Evolutionary conservation across 2,329 filamentous ascomycete genomes (phyloP).

Genomic region (Pseudocercospora crystallina): DNA sequence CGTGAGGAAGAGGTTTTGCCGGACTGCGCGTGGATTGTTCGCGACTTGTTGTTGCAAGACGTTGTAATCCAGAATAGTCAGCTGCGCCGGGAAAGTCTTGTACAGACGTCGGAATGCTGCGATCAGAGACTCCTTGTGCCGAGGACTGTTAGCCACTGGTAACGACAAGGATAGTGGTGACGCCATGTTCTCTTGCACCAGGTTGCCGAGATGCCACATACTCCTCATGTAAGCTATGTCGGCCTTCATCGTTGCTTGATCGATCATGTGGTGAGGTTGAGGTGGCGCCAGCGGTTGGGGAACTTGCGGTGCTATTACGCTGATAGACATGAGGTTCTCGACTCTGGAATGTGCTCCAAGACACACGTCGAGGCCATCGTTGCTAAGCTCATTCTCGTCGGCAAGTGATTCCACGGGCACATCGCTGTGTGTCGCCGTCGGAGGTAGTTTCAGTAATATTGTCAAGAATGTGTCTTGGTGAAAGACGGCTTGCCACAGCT

Average conservation of each 20-base stretch:
- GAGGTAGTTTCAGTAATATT: slow-evolving; percentile 73
- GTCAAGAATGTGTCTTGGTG: slow-evolving; percentile 81
- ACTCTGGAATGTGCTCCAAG: slow-evolving; percentile 40
- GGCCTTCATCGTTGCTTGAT: slow-evolving; percentile 31
- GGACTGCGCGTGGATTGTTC: slow-evolving; percentile 64
- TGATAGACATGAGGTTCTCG: slow-evolving; percentile 55
- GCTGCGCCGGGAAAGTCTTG: slow-evolving; percentile 68
- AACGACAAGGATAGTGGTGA: slow-evolving; percentile 71
- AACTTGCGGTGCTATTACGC: slow-evolving; percentile 47
- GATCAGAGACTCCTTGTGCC: slow-evolving; percentile 69
- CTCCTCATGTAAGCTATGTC: slow-evolving; percentile 63
- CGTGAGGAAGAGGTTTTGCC: slow-evolving; percentile 76
- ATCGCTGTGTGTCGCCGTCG: slow-evolving; percentile 76
- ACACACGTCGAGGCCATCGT: slow-evolving; percentile 62
- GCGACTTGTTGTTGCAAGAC: slow-evolving; percentile 58
- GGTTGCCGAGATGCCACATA: slow-evolving; percentile 75
- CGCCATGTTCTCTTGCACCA: slow-evolving; percentile 75
- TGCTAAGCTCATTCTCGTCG: slow-evolving; percentile 58
- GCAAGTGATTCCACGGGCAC: slow-evolving; percentile 72
- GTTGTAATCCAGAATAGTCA: slow-evolving; percentile 66
- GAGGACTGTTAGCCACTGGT: slow-evolving; percentile 66
- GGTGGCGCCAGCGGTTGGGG: slow-evolving; percentile 31
- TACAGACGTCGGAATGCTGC: slow-evolving; percentile 70
- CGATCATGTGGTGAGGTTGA: slow-evolving; percentile 36
- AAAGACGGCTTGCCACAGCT: slow-evolving; percentile 78